phyloP scores from a whole-genome alignment of 1,139 yeast species.

The Trichomonascaceae sp. region DNA sequence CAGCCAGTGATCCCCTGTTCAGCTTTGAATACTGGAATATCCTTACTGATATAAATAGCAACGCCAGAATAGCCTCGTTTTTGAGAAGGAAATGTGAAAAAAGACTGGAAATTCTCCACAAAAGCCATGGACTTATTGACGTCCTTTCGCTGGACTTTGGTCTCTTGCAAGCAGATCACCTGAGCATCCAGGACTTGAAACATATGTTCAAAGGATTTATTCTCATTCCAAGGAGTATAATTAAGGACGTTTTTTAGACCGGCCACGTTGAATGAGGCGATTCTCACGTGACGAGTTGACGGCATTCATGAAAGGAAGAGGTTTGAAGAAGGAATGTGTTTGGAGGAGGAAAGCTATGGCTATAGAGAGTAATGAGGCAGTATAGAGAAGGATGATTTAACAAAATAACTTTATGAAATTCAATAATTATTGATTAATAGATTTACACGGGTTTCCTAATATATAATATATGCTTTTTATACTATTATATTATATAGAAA shows the following conservation, averaged over 20 bases:
- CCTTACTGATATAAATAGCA: constrained; percentile 62
- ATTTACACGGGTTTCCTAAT: too few species aligned
- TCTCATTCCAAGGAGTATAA: constrained; percentile 74
- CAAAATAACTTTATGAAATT: too few species aligned
- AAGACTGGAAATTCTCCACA: constrained; percentile 54
- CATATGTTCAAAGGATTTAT: constrained; percentile 43
- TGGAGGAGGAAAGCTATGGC: too few species aligned
- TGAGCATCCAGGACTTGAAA: constrained; percentile 62
- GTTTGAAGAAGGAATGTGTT: too few species aligned
- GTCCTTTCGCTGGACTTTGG: constrained; percentile 55
- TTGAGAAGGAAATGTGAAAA: constrained; percentile 56
- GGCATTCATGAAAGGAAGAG: not conserved
- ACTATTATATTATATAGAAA: too few species aligned
- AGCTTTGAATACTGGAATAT: constrained; percentile 53
- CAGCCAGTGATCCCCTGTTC: constrained; percentile 90
- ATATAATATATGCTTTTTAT: not conserved
- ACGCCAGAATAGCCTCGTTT: constrained; percentile 88
- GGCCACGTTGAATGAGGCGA: constrained; percentile 76
- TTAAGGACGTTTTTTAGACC: constrained; percentile 75
- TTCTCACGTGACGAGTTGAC: constrained; percentile 29
- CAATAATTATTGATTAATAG: too few species aligned
- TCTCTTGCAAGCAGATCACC: constrained; percentile 76
- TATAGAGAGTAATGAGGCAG: too few species aligned
- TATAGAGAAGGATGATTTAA: too few species aligned
- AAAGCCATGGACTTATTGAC: constrained; percentile 48